A percentile compares a stretch with the other conserved stretches of the same genome.
Evolutionary conservation across 129 eudicot species (phyloP).

Genomic region (Silybum marianum): DNA sequence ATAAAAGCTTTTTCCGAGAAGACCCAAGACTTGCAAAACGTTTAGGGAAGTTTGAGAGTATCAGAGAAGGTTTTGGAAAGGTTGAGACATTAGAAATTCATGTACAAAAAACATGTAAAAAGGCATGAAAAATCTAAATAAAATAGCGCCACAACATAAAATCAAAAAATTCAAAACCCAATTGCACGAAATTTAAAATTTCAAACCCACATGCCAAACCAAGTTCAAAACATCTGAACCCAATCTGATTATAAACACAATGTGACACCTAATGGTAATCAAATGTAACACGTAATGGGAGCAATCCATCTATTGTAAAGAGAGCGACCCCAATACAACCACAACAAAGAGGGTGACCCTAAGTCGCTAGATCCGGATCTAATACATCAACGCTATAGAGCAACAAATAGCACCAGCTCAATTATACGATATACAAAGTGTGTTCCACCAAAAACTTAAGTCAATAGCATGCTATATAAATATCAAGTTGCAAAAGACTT

Average conservation of each 20-base stretch:
- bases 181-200: not conserved
- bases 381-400: not conserved
- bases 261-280: not conserved
- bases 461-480: conserved; percentile 4
- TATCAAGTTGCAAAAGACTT: not conserved
- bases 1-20: not conserved
- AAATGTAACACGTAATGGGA: not conserved
- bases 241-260: not conserved
- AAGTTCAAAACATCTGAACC: not conserved
- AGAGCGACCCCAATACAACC: not conserved
- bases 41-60: not conserved
- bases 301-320: not conserved
- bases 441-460: not conserved
- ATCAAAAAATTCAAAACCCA: not conserved
- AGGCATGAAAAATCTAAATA: not conserved
- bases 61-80: not conserved
- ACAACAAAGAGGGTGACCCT: not conserved
- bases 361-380: not conserved
- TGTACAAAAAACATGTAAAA: not conserved
- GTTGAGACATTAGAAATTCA: not conserved
- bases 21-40: not conserved
- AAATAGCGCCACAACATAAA: not conserved
- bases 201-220: no score
- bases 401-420: not conserved
- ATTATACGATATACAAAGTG: not conserved